A percentile compares a stretch with the other conserved stretches of the same genome.
These are phyloP conservation scores for Venustampulla echinocandica DNA, from an alignment of 495 filamentous ascomycete genomes.

Conservation along the genomic window DNA sequence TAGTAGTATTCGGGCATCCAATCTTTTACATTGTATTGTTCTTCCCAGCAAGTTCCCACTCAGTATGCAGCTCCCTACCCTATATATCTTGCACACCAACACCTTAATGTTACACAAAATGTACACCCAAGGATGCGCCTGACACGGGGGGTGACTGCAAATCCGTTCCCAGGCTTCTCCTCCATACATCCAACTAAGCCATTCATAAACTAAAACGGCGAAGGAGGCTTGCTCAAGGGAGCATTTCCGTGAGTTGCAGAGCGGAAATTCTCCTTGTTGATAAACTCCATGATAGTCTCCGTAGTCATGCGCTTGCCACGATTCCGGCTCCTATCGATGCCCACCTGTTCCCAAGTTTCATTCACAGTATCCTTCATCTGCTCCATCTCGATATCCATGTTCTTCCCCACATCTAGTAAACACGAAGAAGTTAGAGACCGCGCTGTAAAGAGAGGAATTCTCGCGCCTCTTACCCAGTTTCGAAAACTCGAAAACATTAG, in stretches of 20 bases:
- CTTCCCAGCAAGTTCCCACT: too few relatives aligned
- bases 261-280: slow-evolving; percentile 41
- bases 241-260: slow-evolving; percentile 12
- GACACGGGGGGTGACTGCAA: not conserved
- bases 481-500: slow-evolving; percentile 86
- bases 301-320: slow-evolving; percentile 27
- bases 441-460: too few relatives aligned
- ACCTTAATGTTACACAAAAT: slow-evolving; percentile 1
- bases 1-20: too few relatives aligned
- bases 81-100: too few relatives aligned
- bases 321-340: slow-evolving; percentile 39
- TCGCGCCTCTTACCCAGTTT: slow-evolving; percentile 59
- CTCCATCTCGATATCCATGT: slow-evolving; percentile 51
- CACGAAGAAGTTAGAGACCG: not conserved
- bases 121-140: not conserved
- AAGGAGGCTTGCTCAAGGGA: slow-evolving; percentile 7
- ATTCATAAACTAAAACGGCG: not conserved
- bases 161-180: too few relatives aligned
- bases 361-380: slow-evolving; percentile 53
- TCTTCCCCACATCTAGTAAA: slow-evolving; percentile 54
- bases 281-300: slow-evolving; percentile 45
- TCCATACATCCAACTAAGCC: not conserved
- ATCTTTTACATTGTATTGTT: too few relatives aligned
- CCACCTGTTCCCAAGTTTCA: slow-evolving; percentile 55
- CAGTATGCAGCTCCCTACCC: too few relatives aligned